Evolutionary conservation across 1,284 basidiomycete genomes (phyloP).

Genomic region (Fistulina hepatica): DNA sequence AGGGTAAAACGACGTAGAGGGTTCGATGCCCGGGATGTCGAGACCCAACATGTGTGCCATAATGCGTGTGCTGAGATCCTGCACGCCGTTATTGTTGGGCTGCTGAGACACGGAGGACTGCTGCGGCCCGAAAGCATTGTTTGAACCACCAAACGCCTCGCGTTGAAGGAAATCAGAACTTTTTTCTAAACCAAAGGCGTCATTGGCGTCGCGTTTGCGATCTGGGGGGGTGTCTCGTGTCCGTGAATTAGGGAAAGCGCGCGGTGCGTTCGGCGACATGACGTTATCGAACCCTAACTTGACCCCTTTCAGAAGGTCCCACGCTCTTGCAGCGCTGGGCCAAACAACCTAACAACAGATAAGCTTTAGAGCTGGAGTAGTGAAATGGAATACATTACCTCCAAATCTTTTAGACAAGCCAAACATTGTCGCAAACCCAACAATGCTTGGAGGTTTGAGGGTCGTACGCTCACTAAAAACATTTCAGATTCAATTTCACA

Average conservation of each 20-base stretch:
- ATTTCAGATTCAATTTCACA: slow-evolving; percentile 10
- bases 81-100: slow-evolving; percentile 29
- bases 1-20: slow-evolving; percentile 54
- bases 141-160: slow-evolving; percentile 28
- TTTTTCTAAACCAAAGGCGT: slow-evolving; percentile 52
- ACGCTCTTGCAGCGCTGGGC: slow-evolving; percentile 65
- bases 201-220: slow-evolving; percentile 51
- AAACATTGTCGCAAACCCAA: slow-evolving; percentile 60
- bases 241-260: too few species aligned
- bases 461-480: slow-evolving; percentile 49
- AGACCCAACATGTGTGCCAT: slow-evolving; percentile 65
- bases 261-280: too few species aligned
- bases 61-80: slow-evolving; percentile 46
- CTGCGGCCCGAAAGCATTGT: slow-evolving; percentile 5
- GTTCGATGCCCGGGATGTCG: slow-evolving; percentile 46
- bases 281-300: slow-evolving; percentile 43
- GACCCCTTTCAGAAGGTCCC: slow-evolving; percentile 61
- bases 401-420: slow-evolving; percentile 58
- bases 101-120: slow-evolving; percentile 3
- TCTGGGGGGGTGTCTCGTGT: slow-evolving; percentile 27
- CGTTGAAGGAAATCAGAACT: slow-evolving; percentile 34
- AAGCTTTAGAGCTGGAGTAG: slow-evolving; percentile 4
- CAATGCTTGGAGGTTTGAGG: slow-evolving; percentile 58
- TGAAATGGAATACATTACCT: slow-evolving; percentile 31
- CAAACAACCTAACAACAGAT: slow-evolving; percentile 36